Percentiles rank a stretch among this genome's conserved stretches.
phyloP scores from a whole-genome alignment of 192 early-diverging fungal species.

The Entomortierella chlamydospora region DNA sequence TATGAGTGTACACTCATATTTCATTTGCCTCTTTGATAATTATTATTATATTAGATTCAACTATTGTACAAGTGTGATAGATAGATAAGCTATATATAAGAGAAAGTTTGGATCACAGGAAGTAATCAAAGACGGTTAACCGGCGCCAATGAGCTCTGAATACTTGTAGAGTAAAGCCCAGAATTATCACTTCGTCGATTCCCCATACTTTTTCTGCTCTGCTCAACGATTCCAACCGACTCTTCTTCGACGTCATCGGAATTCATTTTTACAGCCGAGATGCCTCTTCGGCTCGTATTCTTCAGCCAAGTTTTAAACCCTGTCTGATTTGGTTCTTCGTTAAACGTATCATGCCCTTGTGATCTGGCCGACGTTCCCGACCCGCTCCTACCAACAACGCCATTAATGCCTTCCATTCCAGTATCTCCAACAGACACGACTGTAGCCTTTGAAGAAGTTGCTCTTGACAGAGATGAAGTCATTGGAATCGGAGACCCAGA shows the following conservation, averaged over 20 bases:
- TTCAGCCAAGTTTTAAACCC: slow-evolving; percentile 30
- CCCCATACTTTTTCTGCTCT: slow-evolving; percentile 41
- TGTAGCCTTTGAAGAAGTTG: not conserved
- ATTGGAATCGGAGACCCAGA: no score
- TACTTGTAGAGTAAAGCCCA: slow-evolving; percentile 15
- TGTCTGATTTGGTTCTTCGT: slow-evolving; percentile 15
- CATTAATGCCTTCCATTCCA: not conserved
- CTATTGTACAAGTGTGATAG: no score
- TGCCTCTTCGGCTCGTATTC: slow-evolving; percentile 22
- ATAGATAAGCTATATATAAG: no score
- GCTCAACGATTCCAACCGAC: slow-evolving; percentile 40
- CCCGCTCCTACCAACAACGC: no score
- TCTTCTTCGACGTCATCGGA: slow-evolving; percentile 27
- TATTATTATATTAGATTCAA: no score
- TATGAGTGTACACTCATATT: no score
- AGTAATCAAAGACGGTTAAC: no score
- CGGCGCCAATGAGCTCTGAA: slow-evolving; percentile 4
- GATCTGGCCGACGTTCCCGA: no score
- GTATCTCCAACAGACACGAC: not conserved
- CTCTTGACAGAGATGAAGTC: no score
- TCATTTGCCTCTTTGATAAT: no score
- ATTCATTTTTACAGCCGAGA: slow-evolving; percentile 12
- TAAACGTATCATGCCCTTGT: slow-evolving; percentile 2
- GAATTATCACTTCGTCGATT: slow-evolving; percentile 39
- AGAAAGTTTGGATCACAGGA: no score